Base-by-base conservation (phyloP, 768 basidiomycete genomes). In the Termitomyces heimii region DNA sequence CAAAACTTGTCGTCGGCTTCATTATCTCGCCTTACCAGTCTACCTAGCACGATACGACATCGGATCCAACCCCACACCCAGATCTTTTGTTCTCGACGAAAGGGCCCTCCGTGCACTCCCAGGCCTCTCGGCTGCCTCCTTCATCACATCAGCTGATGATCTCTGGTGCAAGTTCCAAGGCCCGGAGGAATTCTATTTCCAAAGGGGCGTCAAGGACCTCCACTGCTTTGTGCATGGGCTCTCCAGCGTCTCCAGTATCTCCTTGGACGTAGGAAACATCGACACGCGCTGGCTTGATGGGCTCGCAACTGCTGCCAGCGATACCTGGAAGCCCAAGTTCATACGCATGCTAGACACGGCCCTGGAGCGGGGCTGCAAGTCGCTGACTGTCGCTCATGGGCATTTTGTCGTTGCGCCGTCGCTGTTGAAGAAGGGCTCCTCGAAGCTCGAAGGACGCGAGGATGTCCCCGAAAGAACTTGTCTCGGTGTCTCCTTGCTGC, bases 211-310 rank as follows among this genome's bases (percentile, higher is more conserved):
- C 13, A 47, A 37, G 22, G 56, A 57, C 13, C 60, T 68, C 22
- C 26, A 56, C 37, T 32, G 58, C 16, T 64, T 68, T 18, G 43
- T 68, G 16, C 52, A 58, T 13, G 52, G 56, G 40, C 58, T 63
- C 22, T 39, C 31, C 5, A 48, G 39, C 5, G 47, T 68, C 28
- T 55, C 53, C 9, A n/a, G 51, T 9, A 57, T 66, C 44, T 57
- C 58, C 10, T 51, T 66, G 10, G 49, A 66, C 42, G 52, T 68
- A 12, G 54, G 60, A 31, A 65, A 60, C 44, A 60, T 65, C 39
- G 65, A 65, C 44, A 61, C 63, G 14, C 65, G 66, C 22, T 65
- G 61, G 63, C 28, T 63, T 22, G 60, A 64, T 28, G 67, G 65
- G 0, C 58, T 63, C 28, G 58, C 59, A 2, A 55, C 61, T 10